A percentile compares a stretch with the other conserved stretches of the same genome.
phyloP scores from a whole-genome alignment of 2,329 filamentous ascomycete genomes.

The Hymenoscyphus fructigenus region DNA sequence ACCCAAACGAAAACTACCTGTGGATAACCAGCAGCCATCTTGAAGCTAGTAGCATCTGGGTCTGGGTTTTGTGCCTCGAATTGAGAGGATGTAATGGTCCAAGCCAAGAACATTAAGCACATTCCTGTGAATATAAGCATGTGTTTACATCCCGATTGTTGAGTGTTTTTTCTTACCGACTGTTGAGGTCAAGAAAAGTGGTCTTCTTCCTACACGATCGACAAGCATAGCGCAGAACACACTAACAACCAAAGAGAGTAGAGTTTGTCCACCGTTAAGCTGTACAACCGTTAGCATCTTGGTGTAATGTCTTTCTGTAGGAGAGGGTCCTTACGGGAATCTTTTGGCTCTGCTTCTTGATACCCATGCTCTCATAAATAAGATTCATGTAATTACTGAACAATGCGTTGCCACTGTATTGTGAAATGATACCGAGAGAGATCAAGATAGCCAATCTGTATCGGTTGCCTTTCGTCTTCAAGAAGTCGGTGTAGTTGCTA shows the following conservation, averaged over 20 bases:
- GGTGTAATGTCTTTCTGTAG: background rate
- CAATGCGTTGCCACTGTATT: conserved; percentile 67
- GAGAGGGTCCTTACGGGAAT: conserved; percentile 50
- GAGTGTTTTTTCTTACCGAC: conserved; percentile 13
- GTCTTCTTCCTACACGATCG: conserved; percentile 54
- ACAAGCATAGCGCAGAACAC: conserved; percentile 55
- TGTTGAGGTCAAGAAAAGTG: conserved; percentile 49
- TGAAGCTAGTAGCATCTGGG: conserved; percentile 32
- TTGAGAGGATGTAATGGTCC: conserved; percentile 48
- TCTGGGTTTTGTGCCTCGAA: conserved; percentile 37
- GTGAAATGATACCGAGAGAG: conserved; percentile 64
- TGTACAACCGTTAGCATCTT: conserved; percentile 37
- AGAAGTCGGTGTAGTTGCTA: conserved; percentile 54
- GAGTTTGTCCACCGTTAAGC: conserved; percentile 37
- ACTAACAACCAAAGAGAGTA: conserved; percentile 52
- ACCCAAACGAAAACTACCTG: conserved; percentile 50
- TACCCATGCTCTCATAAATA: conserved; percentile 61
- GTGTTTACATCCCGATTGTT: background rate
- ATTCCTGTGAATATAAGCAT: conserved; percentile 15
- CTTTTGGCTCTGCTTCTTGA: conserved; percentile 40
- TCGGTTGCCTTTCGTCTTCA: conserved; percentile 58
- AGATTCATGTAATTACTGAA: conserved; percentile 66
- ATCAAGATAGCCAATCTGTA: conserved; percentile 62
- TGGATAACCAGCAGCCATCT: conserved; percentile 39
- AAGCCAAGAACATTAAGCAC: conserved; percentile 50